phyloP scores from a whole-genome alignment of 306 rosid species.

The Trifolium pratense region DNA sequence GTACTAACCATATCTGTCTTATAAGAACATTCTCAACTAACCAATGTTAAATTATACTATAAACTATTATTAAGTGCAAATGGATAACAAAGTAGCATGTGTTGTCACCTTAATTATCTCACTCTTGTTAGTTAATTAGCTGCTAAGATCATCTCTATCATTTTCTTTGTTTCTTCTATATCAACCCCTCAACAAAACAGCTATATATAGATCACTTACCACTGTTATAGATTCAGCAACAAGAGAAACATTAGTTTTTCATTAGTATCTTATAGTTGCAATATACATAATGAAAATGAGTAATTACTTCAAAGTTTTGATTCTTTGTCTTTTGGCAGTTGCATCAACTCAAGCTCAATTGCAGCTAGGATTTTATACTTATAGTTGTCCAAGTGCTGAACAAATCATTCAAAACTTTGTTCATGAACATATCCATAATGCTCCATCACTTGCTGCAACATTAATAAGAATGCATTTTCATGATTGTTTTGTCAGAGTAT shows the following conservation, averaged over 20 bases:
- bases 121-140: conserved; percentile 45
- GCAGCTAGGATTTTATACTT: conserved; percentile 61
- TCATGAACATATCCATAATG: conserved; percentile 72
- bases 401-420: conserved; percentile 62
- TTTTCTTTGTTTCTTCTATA: conserved; percentile 18
- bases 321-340: conserved; percentile 50
- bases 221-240: conserved; percentile 23
- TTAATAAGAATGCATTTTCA: conserved; percentile 93
- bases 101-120: conserved; percentile 24
- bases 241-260: conserved; percentile 29
- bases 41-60: conserved; percentile 22
- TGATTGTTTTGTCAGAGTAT: conserved; percentile 93
- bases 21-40: conserved; percentile 43
- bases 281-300: conserved; percentile 45
- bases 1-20: conserved; percentile 32
- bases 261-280: background rate
- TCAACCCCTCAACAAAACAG: background rate
- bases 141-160: conserved; percentile 49
- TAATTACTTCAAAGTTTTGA: conserved; percentile 35
- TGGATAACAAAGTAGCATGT: conserved; percentile 23
- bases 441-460: conserved; percentile 83
- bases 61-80: conserved; percentile 26
- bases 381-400: conserved; percentile 88
- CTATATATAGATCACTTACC: conserved; percentile 45
- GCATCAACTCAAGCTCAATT: conserved; percentile 63